Conservation (phyloP, 2,329 filamentous ascomycete genomes). For the Fusarium albosuccineum region DNA sequence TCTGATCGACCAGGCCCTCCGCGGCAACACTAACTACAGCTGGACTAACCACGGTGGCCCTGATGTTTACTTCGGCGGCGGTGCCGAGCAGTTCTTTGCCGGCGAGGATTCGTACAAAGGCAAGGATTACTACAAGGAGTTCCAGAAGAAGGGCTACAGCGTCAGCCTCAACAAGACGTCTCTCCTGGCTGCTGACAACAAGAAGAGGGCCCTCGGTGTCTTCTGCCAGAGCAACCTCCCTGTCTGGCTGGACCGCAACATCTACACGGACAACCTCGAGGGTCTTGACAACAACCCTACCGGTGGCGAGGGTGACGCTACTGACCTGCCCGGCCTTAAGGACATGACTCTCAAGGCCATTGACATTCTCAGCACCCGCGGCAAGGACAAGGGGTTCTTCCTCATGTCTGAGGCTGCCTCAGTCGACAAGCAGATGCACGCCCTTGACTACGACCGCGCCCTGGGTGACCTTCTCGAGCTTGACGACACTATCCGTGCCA, state of each 20-base stretch:
- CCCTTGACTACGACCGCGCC: constrained; percentile 86
- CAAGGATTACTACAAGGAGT: constrained; percentile 84
- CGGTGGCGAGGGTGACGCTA: constrained; percentile 72
- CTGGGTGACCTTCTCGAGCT: constrained; percentile 88
- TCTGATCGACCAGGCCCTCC: constrained; percentile 81
- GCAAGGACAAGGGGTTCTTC: constrained; percentile 82
- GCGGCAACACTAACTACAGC: constrained; percentile 82
- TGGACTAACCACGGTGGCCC: constrained; percentile 82
- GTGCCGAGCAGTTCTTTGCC: constrained; percentile 83
- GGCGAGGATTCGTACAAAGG: constrained; percentile 74
- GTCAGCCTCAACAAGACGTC: constrained; percentile 81
- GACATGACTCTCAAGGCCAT: constrained; percentile 92
- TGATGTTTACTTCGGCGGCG: constrained; percentile 86
- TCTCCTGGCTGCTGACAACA: constrained; percentile 68
- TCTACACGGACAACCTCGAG: constrained; percentile 79
- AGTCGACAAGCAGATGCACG: constrained; percentile 92
- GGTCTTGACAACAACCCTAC: constrained; percentile 76
- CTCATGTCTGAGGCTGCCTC: constrained; percentile 89
- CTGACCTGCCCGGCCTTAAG: constrained; percentile 85
- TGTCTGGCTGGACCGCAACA: constrained; percentile 88
- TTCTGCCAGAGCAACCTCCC: constrained; percentile 82
- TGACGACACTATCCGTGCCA: constrained; percentile 84
- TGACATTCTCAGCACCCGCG: constrained; percentile 78
- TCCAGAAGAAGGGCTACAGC: constrained; percentile 78
- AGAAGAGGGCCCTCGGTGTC: constrained; percentile 78